Conservation (phyloP, 257 asterid species). For the Solanum etuberosum region DNA sequence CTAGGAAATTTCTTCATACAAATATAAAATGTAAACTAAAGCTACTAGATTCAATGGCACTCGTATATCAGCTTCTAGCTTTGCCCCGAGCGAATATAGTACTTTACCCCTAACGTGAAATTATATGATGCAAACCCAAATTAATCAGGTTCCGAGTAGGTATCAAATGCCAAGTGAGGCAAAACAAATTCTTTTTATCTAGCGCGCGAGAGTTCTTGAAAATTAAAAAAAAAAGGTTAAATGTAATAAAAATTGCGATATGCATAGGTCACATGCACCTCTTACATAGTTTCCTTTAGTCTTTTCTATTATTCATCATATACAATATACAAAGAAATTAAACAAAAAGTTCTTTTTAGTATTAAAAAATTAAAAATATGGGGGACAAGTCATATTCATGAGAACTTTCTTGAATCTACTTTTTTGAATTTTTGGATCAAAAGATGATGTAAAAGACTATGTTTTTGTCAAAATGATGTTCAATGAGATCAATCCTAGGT, state of each 20-base stretch:
- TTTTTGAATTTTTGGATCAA: not conserved
- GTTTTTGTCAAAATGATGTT: not conserved
- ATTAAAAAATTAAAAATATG: not conserved
- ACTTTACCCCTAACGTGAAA: not conserved
- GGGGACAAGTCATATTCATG: not conserved
- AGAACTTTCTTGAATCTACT: not conserved
- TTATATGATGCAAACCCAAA: not conserved
- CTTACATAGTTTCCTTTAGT: not conserved
- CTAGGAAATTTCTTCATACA: not conserved
- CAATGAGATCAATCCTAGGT: slow-evolving; percentile 5
- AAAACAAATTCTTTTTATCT: not conserved
- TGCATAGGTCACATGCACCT: not conserved
- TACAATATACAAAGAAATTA: not conserved
- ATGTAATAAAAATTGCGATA: not conserved
- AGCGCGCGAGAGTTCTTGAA: not conserved
- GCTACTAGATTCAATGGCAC: not conserved
- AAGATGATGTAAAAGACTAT: not conserved
- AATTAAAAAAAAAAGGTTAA: not conserved
- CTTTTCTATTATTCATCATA: not conserved
- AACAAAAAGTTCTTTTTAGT: not conserved
- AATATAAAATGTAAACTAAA: not conserved
- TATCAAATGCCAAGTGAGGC: not conserved
- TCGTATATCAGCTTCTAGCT: not conserved
- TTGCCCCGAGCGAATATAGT: not conserved
- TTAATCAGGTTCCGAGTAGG: not conserved